phyloP scores from a whole-genome alignment of 352 stramenopile species.

The Pythium phragmitis region DNA sequence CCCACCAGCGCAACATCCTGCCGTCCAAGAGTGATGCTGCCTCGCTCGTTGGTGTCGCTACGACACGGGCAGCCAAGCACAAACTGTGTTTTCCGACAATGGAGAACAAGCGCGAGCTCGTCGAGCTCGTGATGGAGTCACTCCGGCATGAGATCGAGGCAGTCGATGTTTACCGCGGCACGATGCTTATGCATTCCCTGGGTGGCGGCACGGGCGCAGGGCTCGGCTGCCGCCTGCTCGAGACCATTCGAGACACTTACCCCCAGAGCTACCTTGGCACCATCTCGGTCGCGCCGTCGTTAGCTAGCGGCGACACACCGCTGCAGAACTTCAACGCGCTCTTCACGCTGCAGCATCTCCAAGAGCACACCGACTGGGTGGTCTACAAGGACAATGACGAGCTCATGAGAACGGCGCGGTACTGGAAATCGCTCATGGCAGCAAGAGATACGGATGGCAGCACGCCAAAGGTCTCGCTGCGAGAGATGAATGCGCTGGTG shows the following conservation, averaged over 20 bases:
- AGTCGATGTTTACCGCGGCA: slow-evolving; percentile 69
- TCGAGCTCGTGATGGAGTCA: slow-evolving; percentile 74
- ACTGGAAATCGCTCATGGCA: slow-evolving; percentile 47
- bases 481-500: slow-evolving; percentile 57
- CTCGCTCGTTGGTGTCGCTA: neutral
- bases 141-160: slow-evolving; percentile 69
- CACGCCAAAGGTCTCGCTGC: slow-evolving; percentile 38
- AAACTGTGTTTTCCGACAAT: slow-evolving; percentile 1
- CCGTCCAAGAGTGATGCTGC: slow-evolving; percentile 15
- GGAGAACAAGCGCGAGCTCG: slow-evolving; percentile 41
- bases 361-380: slow-evolving; percentile 69
- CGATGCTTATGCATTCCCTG: slow-evolving; percentile 76
- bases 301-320: slow-evolving; percentile 58
- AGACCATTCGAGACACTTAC: slow-evolving; percentile 80
- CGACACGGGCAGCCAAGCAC: slow-evolving; percentile 4
- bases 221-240: slow-evolving; percentile 78
- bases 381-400: slow-evolving; percentile 90
- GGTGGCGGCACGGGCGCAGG: slow-evolving; percentile 81
- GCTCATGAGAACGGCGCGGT: slow-evolving; percentile 45
- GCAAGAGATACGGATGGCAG: slow-evolving; percentile 8
- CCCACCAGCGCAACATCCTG: slow-evolving; percentile 35
- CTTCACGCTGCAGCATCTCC: slow-evolving; percentile 66
- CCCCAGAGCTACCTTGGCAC: slow-evolving; percentile 66
- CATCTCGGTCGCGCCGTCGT: slow-evolving; percentile 69
- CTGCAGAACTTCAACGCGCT: slow-evolving; percentile 88